Evolutionary conservation across 352 stramenopile genomes (phyloP), one percentile per base, ranked within the genome.

Genomic region (Hyaloperonospora arabidopsidis): DNA sequence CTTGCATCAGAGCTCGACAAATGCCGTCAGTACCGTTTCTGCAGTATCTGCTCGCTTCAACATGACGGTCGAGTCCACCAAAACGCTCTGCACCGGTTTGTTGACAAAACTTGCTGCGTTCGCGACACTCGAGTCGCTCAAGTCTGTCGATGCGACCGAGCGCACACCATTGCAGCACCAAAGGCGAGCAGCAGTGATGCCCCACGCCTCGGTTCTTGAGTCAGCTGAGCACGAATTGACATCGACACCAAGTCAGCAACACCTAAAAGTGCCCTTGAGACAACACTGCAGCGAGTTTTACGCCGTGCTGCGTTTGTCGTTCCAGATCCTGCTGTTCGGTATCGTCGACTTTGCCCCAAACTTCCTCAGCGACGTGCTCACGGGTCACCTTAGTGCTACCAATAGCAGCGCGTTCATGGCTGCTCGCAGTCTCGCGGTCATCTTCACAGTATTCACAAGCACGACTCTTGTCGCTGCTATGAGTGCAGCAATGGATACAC

Each of bases 401-500:
- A 61, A 80, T 54, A 87, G 74, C 45, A 85, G 72, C 55, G 75
- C 87, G 63, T 86, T 82, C 65, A 84, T 95, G 54, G 85, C 86
- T 46, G 85, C 83, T 18, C 69, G 74, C 12, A 79, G 71, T 17
- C 61, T 95, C 17, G 77, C 75, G 10, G 64, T 79, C 25, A 87
- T 91, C 60, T 94, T 93, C 56, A 70, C 85, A 46, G 90, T 94
- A 70, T 59, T 96, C 53, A 87, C 80, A 8, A 86, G 74, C 25
- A 84, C 87, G 60, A 89, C 84, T 7, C 67, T 90, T 14, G 89
- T 85, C 44, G 77, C 92, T 19, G 82, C 80, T 21, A 84, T 96
- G 46, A 77, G 83, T 34, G 86, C 81, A 18, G 87, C 87, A 25
- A 93, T 96, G 81, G 85, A 96, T 59, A 96, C 87, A 39, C 70